Percentiles rank a stretch among this genome's conserved stretches.
These are phyloP conservation scores for Penicillium longicatenatum DNA, from an alignment of 495 filamentous ascomycete genomes.

Conservation along the genomic window DNA sequence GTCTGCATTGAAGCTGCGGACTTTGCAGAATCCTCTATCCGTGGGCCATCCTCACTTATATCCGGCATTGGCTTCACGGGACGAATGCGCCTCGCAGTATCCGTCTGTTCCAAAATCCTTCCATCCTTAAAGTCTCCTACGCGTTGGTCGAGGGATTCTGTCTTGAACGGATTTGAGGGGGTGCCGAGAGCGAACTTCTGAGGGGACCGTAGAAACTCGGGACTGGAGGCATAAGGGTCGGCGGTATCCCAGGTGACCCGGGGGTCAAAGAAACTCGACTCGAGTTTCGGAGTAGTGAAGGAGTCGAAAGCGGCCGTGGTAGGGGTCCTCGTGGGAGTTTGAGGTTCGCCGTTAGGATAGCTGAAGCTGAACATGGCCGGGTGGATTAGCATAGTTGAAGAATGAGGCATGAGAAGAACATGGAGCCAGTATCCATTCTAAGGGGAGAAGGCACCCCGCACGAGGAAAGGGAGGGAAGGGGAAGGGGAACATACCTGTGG, in stretches of 20 bases:
- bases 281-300: slow-evolving; percentile 69
- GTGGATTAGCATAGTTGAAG: slow-evolving; percentile 40
- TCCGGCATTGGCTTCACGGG: slow-evolving; percentile 41
- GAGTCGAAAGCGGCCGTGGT: slow-evolving; percentile 63
- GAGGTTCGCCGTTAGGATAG: slow-evolving; percentile 75
- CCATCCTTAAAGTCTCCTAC: slow-evolving; percentile 41
- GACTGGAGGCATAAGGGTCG: slow-evolving; percentile 56
- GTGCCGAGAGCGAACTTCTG: slow-evolving; percentile 43
- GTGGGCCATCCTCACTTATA: slow-evolving; percentile 37
- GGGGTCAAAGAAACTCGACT: slow-evolving; percentile 54
- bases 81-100: slow-evolving; percentile 45
- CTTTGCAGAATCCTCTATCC: slow-evolving; percentile 43
- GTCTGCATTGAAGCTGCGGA: slow-evolving; percentile 65
- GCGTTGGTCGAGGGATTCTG: slow-evolving; percentile 33
- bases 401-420: not conserved
- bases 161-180: slow-evolving; percentile 30
- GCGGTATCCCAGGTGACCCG: slow-evolving; percentile 55
- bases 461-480: slow-evolving; percentile 21
- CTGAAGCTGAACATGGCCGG: slow-evolving; percentile 63
- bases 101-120: slow-evolving; percentile 35
- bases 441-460: slow-evolving; percentile 25
- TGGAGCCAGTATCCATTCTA: not conserved
- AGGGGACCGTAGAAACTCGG: slow-evolving; percentile 54
- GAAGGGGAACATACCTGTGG: slow-evolving; percentile 60
- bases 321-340: slow-evolving; percentile 75